Base-by-base conservation (phyloP, 2,329 filamentous ascomycete genomes). In the Colletotrichum orchidophilum region DNA sequence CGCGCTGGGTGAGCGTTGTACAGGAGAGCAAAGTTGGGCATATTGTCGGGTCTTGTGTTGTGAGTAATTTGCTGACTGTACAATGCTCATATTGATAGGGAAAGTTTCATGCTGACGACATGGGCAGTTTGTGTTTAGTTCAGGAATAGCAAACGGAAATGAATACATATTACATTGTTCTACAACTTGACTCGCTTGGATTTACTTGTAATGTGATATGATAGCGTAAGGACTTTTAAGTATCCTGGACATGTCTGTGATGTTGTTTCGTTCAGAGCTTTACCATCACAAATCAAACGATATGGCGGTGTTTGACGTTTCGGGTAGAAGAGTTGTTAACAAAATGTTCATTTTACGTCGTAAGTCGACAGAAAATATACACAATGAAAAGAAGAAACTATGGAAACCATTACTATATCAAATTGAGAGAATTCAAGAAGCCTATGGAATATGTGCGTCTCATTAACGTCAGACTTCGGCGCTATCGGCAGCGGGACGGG, bases 401-500 rank as follows among this genome's bases (percentile, higher is more conserved):
- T 39, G 35, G 18, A 18, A 39, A 0, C 7, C 4, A 18, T 12
- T 18, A 6, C 13, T 15, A 7, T 39, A 6, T 39, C 3, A 0
- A 18, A 18, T 18, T 39, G 35, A 39, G 5, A 15, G 18, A 39
- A 2, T 3, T 15, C 13, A 39, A 39, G 1, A n/a, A 42, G 39
- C 6, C 15, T 9, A 18, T 18, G 6, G 0, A 42, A n/a, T 3
- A 42, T 3, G 6, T 21, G 3, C 18, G 11, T 31, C 18, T 8
- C 9, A 7, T 29, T 5, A n/a, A 12, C 5, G 9, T 31, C 18
- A 21, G 24, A 21, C 13, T 24, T 46, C 15, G 18, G 9, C 26
- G 62, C 61, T 21, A 52, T 42, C 31, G 46, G 53, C 53, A 26
- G 33, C 42, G 52, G 42, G 55, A 29, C 63, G 49, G 63, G 50